Conservation (phyloP, 2,329 filamentous ascomycete species). For the Fusarium odoratissimum region DNA sequence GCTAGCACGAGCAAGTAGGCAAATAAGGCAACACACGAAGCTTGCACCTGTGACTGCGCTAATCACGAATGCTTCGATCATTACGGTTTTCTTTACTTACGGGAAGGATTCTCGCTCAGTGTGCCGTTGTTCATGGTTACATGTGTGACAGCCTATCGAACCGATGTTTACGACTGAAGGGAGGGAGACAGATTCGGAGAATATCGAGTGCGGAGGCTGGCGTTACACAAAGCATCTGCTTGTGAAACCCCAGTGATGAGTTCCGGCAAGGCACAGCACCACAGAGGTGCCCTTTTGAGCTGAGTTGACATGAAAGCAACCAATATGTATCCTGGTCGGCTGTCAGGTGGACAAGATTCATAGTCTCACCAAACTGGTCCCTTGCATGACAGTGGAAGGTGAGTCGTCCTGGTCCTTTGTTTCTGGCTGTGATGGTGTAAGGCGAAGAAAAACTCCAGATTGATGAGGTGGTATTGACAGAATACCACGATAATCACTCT, state of each 20-base stretch:
- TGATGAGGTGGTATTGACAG: neutral
- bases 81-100: neutral
- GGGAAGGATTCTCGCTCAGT: conserved; percentile 9
- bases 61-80: neutral
- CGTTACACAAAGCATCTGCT: conserved; percentile 25
- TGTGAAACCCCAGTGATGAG: conserved; percentile 26
- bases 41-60: conserved; percentile 9
- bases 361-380: conserved; percentile 37
- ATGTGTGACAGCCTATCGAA: conserved; percentile 6
- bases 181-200: conserved; percentile 29
- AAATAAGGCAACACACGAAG: conserved; percentile 10
- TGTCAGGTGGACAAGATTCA: conserved; percentile 23
- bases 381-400: conserved; percentile 35
- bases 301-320: conserved; percentile 10
- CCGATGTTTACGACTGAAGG: neutral
- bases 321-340: conserved; percentile 26
- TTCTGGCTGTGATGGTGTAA: conserved; percentile 13
- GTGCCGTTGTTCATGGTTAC: neutral
- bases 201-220: conserved; percentile 33
- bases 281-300: conserved; percentile 24
- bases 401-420: conserved; percentile 7
- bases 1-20: conserved; percentile 1
- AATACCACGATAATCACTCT: neutral
- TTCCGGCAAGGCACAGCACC: conserved; percentile 16
- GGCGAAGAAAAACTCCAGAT: neutral